Evolutionary conservation across 306 rosid species (phyloP), one percentile per base, ranked within the genome.

Genomic region (Lathyrus tuberosus): DNA sequence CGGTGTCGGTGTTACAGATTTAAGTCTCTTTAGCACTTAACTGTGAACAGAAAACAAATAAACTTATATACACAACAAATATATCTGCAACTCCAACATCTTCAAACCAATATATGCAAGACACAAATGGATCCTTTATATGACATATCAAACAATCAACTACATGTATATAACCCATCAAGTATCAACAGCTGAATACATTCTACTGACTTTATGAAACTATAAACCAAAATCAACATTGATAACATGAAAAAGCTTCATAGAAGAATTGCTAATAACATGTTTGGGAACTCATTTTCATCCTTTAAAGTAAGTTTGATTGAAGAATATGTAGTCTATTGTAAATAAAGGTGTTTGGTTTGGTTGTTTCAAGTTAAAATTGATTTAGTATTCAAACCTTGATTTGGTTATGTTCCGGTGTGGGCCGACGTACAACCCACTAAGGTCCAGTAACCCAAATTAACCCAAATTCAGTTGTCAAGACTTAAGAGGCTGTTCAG

Each of bases 111-210:
- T 62, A 58, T 13, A 68, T 17, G 47, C 67, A 63, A 30, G 33
- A 20, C 22, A 13, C 24, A 65, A 54, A 56, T 12, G 54, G 41
- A 38, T 22, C 24, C 69, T 49, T 40, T 44, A 38, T n/a, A n/a
- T n/a, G 15, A 72, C 48, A 78, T 31, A 60, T 51, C 73, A 61
- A 47, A 77, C 70, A 40, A 62, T 46, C 51, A 66, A 66, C 28
- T 10, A 37, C 49, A 63, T 9, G 46, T 26, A 53, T 41, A 53
- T 35, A 15, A 28, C 18, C 78, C 18, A 40, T 24, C 31, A 37
- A 38, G 48, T 8, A 17, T 18, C 47, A 53, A 37, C 10, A 63
- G 30, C 10, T 67, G 24, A 42, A 53, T 28, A n/a, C n/a, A n/a
- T n/a, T n/a, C n/a, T n/a, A n/a, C n/a, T n/a, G n/a, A n/a, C n/a